Evolutionary conservation across 2,329 filamentous ascomycete species (phyloP), one percentile per base, ranked within the genome.

Genomic region (Daldinia sp.): DNA sequence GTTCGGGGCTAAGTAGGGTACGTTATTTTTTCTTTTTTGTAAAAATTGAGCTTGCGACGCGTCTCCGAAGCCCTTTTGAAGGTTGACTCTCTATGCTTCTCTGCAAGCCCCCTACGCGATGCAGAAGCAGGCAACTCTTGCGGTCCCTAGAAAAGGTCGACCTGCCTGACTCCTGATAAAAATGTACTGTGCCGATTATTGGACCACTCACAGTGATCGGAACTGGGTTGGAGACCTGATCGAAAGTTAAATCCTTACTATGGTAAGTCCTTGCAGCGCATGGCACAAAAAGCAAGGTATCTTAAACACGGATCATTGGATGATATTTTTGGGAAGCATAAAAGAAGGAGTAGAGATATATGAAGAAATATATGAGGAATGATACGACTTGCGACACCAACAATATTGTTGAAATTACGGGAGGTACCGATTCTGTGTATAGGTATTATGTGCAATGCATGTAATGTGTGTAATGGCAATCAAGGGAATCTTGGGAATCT

Each of bases 201-300:
- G 65, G 65, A 62, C 65, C 62, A 68, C 53, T 68, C 62, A 64
- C 57, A 66, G 62, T 51, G 52, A 47, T 39, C 52, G 58, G 43
- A 60, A 30, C 61, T 45, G 43, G 30, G 48, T 64, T 57, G 58
- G 58, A 57, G 59, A 61, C 39, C 50, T 56, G 49, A 47, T 68
- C 55, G 47, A 65, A 58, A 47, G 56, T 52, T 54, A 63, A 49
- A 39, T 47, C 56, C 51, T 61, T 29, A n/a, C n/a, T n/a, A n/a
- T n/a, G n/a, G n/a, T n/a, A 66, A 47, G 45, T 56, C 35, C 50
- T 60, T 62, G 61, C 61, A 58, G 53, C 29, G 55, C 61, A 66
- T 62, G 48, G 54, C 55, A 56, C 52, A 47, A 64, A 58, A 58
- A 60, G 45, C 61, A 64, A 50, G 35, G 35, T 39, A 30, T 21